Evolutionary conservation across 2,329 filamentous ascomycete genomes (phyloP), one percentile per base, ranked within the genome.

Genomic region (Venturia nashicola): DNA sequence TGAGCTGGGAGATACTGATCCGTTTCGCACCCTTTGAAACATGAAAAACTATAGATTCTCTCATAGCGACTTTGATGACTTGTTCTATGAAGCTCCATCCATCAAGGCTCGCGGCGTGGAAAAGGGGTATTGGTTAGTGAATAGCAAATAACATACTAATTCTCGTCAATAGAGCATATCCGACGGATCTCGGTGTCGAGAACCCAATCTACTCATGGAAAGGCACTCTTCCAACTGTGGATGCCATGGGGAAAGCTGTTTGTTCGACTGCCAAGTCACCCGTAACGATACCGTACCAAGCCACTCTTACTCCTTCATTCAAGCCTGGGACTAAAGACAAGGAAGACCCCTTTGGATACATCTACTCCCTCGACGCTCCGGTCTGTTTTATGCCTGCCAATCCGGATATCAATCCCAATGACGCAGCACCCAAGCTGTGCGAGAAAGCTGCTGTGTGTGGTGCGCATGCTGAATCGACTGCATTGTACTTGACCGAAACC

Each of bases 181-280:
- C 61, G 18, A 62, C 61, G 16, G 32, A 12, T 9, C 27, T 62
- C 2, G 27, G 44, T 36, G 40, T n/a, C 34, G 20, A 57, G 14
- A 42, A 42, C 18, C 40, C 44, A 39, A 2, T 36, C 1, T 62
- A 62, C 42, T 34, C 20, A 32, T 62, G 61, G 61, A 14, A 32
- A 32, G 61, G 61, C 43, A 54, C 42, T 16, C 61, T 62, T 55
- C 61, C 61, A 14, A 62, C 61, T 14, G 39, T 55, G 3, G 43
- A 62, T 40, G 44, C 36, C 36, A 46, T 46, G 59, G 59, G 59
- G 2, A 46, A 61, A 18, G 16, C 59, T 9, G 42, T 46, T n/a
- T 61, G 59, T 16, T 61, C 59, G 7, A 61, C 44, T 20, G 44
- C 20, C n/a, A 20, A 48, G 2, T 48, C 44, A 9, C 44, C 61